phyloP scores from a whole-genome alignment of 2,329 filamentous ascomycete genomes.

The Tothia fuscella region DNA sequence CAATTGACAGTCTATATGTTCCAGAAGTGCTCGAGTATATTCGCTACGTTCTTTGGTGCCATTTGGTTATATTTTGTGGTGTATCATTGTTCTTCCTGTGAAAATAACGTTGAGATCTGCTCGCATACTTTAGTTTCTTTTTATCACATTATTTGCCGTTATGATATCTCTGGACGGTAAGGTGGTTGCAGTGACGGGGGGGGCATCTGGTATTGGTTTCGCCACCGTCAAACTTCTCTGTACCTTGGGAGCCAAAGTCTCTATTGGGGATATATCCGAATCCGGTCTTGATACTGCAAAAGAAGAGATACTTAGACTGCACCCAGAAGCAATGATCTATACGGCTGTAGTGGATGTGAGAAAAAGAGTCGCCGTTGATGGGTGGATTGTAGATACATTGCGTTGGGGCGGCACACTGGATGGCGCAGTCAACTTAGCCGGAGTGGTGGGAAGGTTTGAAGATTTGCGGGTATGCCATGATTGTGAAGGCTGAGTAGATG shows the following conservation, averaged over 20 bases:
- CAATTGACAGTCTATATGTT: too few species aligned
- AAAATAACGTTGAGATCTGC: too few species aligned
- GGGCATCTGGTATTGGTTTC: constrained; percentile 47
- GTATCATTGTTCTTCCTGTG: too few species aligned
- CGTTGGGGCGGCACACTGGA: constrained; percentile 24
- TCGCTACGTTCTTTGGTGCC: too few species aligned
- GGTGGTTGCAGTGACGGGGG: constrained; percentile 26
- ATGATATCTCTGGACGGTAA: too few species aligned
- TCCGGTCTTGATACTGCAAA: background rate
- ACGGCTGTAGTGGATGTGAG: background rate
- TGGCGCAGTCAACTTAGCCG: constrained; percentile 30
- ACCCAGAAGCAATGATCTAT: background rate
- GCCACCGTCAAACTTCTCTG: constrained; percentile 41
- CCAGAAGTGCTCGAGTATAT: too few species aligned
- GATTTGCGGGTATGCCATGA: too few species aligned
- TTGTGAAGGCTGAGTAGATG: background rate
- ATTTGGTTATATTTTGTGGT: too few species aligned
- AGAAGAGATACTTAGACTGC: background rate
- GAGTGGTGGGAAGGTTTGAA: constrained; percentile 25
- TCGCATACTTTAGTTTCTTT: too few species aligned
- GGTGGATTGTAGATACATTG: constrained; percentile 24
- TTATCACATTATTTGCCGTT: background rate
- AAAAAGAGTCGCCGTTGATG: constrained; percentile 12
- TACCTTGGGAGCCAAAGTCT: constrained; percentile 40
- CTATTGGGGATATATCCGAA: constrained; percentile 37